Base-by-base conservation (phyloP, 2,329 filamentous ascomycete species). In the Blastomyces parvus region DNA sequence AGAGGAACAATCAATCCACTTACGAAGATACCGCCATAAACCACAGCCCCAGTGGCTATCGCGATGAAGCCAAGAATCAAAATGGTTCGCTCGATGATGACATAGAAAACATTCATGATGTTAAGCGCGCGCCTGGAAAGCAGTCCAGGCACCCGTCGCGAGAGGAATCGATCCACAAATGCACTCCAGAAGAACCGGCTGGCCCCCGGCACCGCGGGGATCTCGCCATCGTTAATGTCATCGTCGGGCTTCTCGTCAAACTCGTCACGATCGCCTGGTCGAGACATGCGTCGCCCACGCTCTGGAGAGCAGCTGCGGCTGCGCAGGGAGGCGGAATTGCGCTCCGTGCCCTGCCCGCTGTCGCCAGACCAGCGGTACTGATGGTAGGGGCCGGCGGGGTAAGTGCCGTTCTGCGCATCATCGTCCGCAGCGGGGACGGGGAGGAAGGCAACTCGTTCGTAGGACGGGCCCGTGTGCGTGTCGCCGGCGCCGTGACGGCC, bases 1-100 rank as follows among this genome's bases (percentile, higher is more conserved):
- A 38, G 7, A 44, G 40, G 14, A 11, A 38, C n/a, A 17, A 19
- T 13, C 7, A 46, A 30, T 22, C 25, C 13, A 82, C 89, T 83
- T 82, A 92, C 89, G 74, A 94, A 94, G 67, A 97, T 88, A 36
- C 92, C 89, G 33, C 86, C 89, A 71, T 89, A 92, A 0, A 90
- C 86, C 38, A 90, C 83, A 44, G 88, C 83, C 5, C 93, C 93
- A 3, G 86, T 88, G 25, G 83, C 79, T 19, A 96, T 75, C 0
- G 86, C 83, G 53, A 89, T 77, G 69, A 92, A 96, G 1, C 90
- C 91, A 48, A 96, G 81, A 0, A 90, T 82, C 42, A 97, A 77
- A 65, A 95, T 88, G 1, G 87, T 81, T 60, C 91, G 86, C 72
- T 97, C 90, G 38, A 95, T 78, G 8, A 87, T 71, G 59, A 86